Evolutionary conservation across 2,329 filamentous ascomycete species (phyloP), one percentile per base, ranked within the genome.

Genomic region (Zarea fungicola): DNA sequence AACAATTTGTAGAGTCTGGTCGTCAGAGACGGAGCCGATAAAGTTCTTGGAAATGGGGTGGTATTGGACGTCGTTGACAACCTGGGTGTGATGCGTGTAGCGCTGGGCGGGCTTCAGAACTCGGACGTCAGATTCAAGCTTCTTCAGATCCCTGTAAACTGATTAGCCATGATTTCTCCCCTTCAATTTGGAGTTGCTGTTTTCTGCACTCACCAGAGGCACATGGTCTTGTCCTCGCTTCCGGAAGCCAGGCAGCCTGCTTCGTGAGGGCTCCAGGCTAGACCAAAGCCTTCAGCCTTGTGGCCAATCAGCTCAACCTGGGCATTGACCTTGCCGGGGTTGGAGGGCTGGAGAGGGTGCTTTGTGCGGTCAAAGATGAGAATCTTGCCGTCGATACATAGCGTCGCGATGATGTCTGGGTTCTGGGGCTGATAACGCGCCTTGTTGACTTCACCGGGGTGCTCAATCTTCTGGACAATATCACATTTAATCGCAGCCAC

Each of bases 401-500:
- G 84, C 0, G 93, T 96, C 3, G 93, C 93, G 60, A 99, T 95
- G 50, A 99, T 84, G 61, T 99, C 90, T 5, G 92, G 90, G 62
- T 99, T 99, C 66, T 97, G 92, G 11, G 93, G 93, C 69, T 96
- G 91, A 65, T 97, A 97, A 57, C 93, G 85, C 14, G 93, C 95
- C 74, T 97, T 99, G 77, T 99, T 99, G 64, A 99, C 90, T 68
- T 99, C 93, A 55, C 89, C 88, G 14, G 91, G 90, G 65, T 99
- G 93, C 65, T 95, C 87, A 64, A 99, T 99, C 68, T 88, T 93
- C 68, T 99, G 93, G 44, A 93, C 85, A 60, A 99, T 87, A 56
- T 87, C 86, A 74, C 95, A 96, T 61, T 88, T 90, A 66, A 97
- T 85, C 35, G 81, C 75, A 18, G 83, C 77, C 19, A 84, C 78